Conservation (phyloP, 2,329 filamentous ascomycete genomes). For the Saccharata proteae region DNA sequence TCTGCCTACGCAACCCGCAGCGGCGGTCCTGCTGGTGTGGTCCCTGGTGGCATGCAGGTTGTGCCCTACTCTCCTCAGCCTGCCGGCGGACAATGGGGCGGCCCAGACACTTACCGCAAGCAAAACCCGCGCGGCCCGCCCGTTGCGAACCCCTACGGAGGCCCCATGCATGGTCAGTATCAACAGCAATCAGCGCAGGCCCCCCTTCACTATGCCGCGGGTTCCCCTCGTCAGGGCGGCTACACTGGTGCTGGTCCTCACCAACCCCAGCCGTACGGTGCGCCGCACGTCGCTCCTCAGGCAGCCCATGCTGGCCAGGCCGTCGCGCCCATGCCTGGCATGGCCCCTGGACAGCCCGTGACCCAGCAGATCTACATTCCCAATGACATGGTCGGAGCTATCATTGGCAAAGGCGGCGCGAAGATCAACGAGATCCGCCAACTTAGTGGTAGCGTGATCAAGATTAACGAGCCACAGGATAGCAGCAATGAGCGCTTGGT, state of each 20-base stretch:
- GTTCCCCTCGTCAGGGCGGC: slow-evolving; percentile 54
- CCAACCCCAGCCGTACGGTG: slow-evolving; percentile 56
- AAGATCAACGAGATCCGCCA: slow-evolving; percentile 99
- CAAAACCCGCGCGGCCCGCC: slow-evolving; percentile 43
- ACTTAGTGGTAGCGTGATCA: slow-evolving; percentile 94
- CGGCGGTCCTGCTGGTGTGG: slow-evolving; percentile 81
- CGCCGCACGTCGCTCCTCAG: slow-evolving; percentile 37
- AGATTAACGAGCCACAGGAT: slow-evolving; percentile 98
- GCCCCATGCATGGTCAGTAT: slow-evolving; percentile 57
- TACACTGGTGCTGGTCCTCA: slow-evolving; percentile 74
- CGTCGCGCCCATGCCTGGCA: slow-evolving; percentile 59
- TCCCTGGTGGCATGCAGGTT: slow-evolving; percentile 96
- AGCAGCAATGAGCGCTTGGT: slow-evolving; percentile 97
- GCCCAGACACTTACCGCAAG: slow-evolving; percentile 65
- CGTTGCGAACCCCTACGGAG: slow-evolving; percentile 53
- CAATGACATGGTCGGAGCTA: slow-evolving; percentile 98
- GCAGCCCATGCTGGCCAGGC: slow-evolving; percentile 56
- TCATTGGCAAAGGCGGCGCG: slow-evolving; percentile 94
- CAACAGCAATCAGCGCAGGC: slow-evolving; percentile 39
- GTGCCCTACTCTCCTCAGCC: slow-evolving; percentile 96
- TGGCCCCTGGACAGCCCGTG: slow-evolving; percentile 65
- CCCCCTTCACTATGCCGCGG: slow-evolving; percentile 66
- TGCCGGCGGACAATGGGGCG: slow-evolving; percentile 82
- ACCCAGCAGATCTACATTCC: slow-evolving; percentile 99
- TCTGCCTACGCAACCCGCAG: slow-evolving; percentile 97